Conservation (phyloP, 164 flowering plant species). For the Vitis rotundifolia region DNA sequence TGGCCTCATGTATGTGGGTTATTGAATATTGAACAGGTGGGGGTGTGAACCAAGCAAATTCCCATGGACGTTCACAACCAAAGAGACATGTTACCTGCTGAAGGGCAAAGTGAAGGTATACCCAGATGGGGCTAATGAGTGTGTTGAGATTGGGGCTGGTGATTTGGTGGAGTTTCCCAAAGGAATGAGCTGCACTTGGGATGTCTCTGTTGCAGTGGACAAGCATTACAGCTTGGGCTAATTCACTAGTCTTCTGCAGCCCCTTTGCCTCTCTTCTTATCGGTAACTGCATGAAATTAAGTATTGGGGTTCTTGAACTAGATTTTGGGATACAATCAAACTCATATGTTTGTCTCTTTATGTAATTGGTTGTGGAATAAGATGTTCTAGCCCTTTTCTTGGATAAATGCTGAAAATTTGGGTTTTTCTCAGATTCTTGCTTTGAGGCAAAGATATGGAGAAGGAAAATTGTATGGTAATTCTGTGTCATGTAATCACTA, state of each 20-base stretch:
- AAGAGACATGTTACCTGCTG: constrained; percentile 76
- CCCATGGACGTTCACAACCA: constrained; percentile 78
- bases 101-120: constrained; percentile 85
- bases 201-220: constrained; percentile 77
- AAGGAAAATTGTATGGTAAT: no score
- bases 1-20: background rate
- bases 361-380: no score
- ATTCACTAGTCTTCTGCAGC: background rate
- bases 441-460: no score
- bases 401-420: no score
- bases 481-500: no score
- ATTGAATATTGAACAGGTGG: constrained; percentile 50
- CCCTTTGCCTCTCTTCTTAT: background rate
- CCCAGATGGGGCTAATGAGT: constrained; percentile 66
- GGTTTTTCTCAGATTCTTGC: no score
- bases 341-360: no score
- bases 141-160: constrained; percentile 82
- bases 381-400: no score
- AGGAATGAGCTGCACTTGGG: constrained; percentile 95
- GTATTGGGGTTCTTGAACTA: no score
- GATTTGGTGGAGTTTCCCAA: constrained; percentile 84
- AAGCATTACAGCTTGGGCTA: constrained; percentile 77
- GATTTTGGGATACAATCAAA: no score
- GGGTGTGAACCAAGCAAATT: constrained; percentile 89
- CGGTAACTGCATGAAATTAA: no score